Conservation (phyloP, 345 rosid species). For the Lepidium aucheri region DNA sequence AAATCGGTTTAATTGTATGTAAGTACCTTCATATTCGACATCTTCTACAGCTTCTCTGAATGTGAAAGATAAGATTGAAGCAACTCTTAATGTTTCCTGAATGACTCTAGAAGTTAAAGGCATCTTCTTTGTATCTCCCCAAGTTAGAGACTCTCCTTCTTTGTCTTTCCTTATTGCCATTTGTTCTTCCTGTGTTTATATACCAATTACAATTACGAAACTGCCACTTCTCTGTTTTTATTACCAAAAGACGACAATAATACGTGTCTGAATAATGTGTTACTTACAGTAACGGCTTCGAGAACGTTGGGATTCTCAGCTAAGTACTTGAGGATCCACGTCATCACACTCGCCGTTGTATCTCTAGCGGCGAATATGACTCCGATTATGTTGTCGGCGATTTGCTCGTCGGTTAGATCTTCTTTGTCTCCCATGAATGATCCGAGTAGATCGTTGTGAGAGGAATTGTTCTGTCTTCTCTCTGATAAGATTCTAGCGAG, state of each 20-base stretch:
- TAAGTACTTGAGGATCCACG: slow-evolving; percentile 85
- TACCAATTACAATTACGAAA: background rate
- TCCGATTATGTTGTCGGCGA: slow-evolving; percentile 83
- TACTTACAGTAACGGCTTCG: slow-evolving; percentile 66
- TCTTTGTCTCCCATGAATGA: slow-evolving; percentile 74
- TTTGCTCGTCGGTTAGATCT: slow-evolving; percentile 64
- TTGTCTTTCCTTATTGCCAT: slow-evolving; percentile 41
- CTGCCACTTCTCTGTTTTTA: slow-evolving; percentile 7
- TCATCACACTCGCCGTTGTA: slow-evolving; percentile 75
- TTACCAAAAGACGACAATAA: slow-evolving; percentile 1
- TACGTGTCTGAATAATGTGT: background rate
- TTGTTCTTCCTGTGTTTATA: slow-evolving; percentile 62
- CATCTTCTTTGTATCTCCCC: slow-evolving; percentile 78
- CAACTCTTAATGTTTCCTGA: slow-evolving; percentile 76
- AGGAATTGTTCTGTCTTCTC: slow-evolving; percentile 36
- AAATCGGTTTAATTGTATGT: background rate
- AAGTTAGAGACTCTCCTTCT: slow-evolving; percentile 36
- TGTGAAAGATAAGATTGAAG: slow-evolving; percentile 80
- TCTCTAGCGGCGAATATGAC: slow-evolving; percentile 88
- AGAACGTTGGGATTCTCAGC: slow-evolving; percentile 61
- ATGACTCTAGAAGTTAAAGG: slow-evolving; percentile 67
- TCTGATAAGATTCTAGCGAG: slow-evolving; percentile 48
- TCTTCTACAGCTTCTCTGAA: slow-evolving; percentile 91
- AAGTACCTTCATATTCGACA: slow-evolving; percentile 85
- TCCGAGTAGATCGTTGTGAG: slow-evolving; percentile 49